Evolutionary conservation across 2,329 filamentous ascomycete species (phyloP).

Genomic region (Hypoxylon sp.): DNA sequence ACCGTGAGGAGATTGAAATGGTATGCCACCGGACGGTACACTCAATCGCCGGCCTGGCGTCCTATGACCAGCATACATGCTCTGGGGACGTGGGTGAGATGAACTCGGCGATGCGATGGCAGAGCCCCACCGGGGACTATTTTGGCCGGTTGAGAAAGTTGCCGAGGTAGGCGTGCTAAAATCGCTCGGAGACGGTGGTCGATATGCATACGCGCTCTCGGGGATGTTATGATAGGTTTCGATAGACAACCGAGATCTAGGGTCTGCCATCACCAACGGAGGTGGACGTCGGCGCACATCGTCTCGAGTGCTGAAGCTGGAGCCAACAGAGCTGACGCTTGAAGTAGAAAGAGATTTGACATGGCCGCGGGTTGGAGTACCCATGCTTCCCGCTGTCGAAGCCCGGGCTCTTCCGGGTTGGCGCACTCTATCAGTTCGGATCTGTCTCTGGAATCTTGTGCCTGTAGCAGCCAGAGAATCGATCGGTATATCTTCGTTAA

Average conservation of each 20-base stretch:
- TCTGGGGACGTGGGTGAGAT: constrained; percentile 77
- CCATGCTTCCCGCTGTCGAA: constrained; percentile 81
- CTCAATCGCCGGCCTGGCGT: constrained; percentile 83
- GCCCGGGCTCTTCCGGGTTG: constrained; percentile 82
- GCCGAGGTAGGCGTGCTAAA: constrained; percentile 88
- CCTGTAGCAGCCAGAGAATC: constrained; percentile 94
- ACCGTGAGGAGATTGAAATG: constrained; percentile 77
- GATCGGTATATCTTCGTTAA: constrained; percentile 95
- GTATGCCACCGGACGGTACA: constrained; percentile 81
- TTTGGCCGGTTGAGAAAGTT: constrained; percentile 82
- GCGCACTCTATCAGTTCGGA: constrained; percentile 86
- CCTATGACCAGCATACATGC: constrained; percentile 77
- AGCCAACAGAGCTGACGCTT: constrained; percentile 81
- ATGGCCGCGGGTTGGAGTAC: constrained; percentile 81
- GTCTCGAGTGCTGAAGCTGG: constrained; percentile 75
- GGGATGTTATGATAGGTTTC: constrained; percentile 78
- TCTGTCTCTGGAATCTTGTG: constrained; percentile 91
- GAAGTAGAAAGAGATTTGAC: constrained; percentile 89
- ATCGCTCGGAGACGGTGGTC: constrained; percentile 77
- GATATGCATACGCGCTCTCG: constrained; percentile 76
- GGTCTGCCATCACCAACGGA: constrained; percentile 86
- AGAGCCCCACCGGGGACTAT: constrained; percentile 81
- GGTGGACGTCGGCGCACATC: constrained; percentile 81
- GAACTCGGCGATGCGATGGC: constrained; percentile 80
- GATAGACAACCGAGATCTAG: constrained; percentile 74